phyloP scores from a whole-genome alignment of 192 early-diverging fungal species.

The Lunasporangiospora selenospora region DNA sequence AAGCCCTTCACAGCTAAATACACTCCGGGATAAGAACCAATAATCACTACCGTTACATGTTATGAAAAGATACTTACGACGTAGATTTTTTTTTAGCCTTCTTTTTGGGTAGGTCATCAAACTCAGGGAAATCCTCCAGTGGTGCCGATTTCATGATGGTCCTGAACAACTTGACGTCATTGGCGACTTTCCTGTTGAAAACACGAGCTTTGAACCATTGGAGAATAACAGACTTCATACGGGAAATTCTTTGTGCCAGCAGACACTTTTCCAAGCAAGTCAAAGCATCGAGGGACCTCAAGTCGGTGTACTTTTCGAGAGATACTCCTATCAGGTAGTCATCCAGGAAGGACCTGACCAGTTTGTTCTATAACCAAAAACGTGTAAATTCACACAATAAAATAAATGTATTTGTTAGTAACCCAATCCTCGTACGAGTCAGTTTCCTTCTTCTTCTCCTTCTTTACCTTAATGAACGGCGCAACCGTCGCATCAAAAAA shows the following conservation, averaged over 20 bases:
- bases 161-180: slow-evolving; percentile 27
- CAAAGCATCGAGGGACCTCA: slow-evolving; percentile 35
- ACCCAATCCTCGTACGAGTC: too few relatives aligned
- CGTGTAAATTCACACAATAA: slow-evolving; percentile 1
- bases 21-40: too few relatives aligned
- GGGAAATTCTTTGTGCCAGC: slow-evolving; percentile 41
- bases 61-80: too few relatives aligned
- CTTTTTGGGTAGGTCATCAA: neutral
- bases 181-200: slow-evolving; percentile 11
- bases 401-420: neutral
- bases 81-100: too few relatives aligned
- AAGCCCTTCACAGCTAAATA: too few relatives aligned
- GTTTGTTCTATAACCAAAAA: slow-evolving; percentile 48
- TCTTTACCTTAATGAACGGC: slow-evolving; percentile 52
- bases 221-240: slow-evolving; percentile 17
- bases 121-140: neutral
- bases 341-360: slow-evolving; percentile 55
- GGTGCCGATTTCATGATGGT: slow-evolving; percentile 28
- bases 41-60: too few relatives aligned
- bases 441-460: too few relatives aligned
- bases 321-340: slow-evolving; percentile 46
- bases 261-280: slow-evolving; percentile 53
- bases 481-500: slow-evolving; percentile 48
- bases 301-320: slow-evolving; percentile 32
- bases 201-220: slow-evolving; percentile 33